phyloP scores from a whole-genome alignment of 1,284 basidiomycete genomes.

The Tylopilus sp. region DNA sequence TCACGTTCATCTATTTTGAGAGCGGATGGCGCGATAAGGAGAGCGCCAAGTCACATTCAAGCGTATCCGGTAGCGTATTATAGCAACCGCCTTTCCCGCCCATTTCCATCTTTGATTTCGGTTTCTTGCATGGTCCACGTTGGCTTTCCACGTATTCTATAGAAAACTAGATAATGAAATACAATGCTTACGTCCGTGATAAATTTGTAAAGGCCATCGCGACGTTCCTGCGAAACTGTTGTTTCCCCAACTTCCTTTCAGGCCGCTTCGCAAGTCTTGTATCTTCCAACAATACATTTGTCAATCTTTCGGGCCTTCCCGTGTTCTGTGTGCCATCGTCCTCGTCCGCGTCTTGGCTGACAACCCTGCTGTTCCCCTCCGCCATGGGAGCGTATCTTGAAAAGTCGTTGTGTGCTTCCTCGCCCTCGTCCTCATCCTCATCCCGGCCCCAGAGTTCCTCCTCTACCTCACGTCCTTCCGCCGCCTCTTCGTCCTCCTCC shows the following conservation, averaged over 20 bases:
- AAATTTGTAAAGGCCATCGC: constrained; percentile 12
- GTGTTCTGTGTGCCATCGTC: background rate
- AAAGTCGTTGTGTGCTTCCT: constrained; percentile 9
- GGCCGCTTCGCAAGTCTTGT: constrained; percentile 10
- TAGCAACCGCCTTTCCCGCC: constrained; percentile 4
- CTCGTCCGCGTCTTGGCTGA: background rate
- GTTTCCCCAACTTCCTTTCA: constrained; percentile 17
- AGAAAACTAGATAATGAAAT: constrained; percentile 1
- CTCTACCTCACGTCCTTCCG: constrained; percentile 17
- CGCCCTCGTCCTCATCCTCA: background rate
- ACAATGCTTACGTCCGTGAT: background rate
- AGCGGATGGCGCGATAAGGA: constrained; percentile 31
- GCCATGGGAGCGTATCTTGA: background rate
- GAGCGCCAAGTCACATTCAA: constrained; percentile 7
- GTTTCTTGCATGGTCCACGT: constrained; percentile 5
- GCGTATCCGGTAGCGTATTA: constrained; percentile 6
- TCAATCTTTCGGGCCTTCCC: background rate
- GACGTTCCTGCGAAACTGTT: constrained; percentile 9
- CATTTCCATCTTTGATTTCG: background rate
- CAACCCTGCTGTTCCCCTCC: background rate
- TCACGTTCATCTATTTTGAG: constrained; percentile 37
- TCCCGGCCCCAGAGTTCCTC: constrained; percentile 1
- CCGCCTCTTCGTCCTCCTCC: constrained; percentile 5
- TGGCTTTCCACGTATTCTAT: background rate
- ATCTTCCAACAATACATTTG: background rate